A percentile compares a stretch with the other conserved stretches of the same genome.
phyloP scores from a whole-genome alignment of 352 stramenopile genomes.

The Phytophthora crassamura region DNA sequence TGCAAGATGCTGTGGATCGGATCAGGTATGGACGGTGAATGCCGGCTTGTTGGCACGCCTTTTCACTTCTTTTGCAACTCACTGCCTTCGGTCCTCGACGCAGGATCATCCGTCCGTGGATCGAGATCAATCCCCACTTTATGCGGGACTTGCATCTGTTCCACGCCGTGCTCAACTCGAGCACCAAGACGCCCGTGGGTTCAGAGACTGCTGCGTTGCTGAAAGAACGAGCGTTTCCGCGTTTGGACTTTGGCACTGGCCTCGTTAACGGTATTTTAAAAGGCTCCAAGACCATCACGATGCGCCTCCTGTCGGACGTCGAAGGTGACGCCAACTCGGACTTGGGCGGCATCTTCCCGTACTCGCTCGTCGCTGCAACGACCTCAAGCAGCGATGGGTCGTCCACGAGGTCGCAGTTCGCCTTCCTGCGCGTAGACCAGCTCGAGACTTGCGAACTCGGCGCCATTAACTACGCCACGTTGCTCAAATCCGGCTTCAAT shows the following conservation, averaged over 20 bases:
- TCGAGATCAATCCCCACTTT: constrained; percentile 73
- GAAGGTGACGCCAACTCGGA: constrained; percentile 62
- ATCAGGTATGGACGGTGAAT: constrained; percentile 42
- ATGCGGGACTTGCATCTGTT: constrained; percentile 57
- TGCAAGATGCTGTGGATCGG: constrained; percentile 45
- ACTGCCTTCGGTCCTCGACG: background rate
- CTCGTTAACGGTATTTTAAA: constrained; percentile 54
- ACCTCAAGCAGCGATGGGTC: constrained; percentile 12
- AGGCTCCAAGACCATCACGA: constrained; percentile 66
- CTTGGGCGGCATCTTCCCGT: constrained; percentile 41
- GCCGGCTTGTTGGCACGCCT: background rate
- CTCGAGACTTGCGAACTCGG: constrained; percentile 39
- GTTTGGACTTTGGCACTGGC: constrained; percentile 61
- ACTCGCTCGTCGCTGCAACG: constrained; percentile 52
- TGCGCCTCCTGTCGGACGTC: constrained; percentile 65
- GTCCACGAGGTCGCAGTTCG: constrained; percentile 41
- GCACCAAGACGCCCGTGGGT: background rate
- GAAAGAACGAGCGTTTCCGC: constrained; percentile 28
- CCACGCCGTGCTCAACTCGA: constrained; percentile 23
- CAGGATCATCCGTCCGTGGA: constrained; percentile 72
- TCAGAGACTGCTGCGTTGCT: constrained; percentile 28
- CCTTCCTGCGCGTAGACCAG: constrained; percentile 51
- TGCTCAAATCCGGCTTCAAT: constrained; percentile 55
- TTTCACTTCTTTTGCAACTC: background rate
- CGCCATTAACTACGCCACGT: constrained; percentile 36